Base-by-base conservation (phyloP, 1,284 basidiomycete genomes). In the Ganoderma meredithae region DNA sequence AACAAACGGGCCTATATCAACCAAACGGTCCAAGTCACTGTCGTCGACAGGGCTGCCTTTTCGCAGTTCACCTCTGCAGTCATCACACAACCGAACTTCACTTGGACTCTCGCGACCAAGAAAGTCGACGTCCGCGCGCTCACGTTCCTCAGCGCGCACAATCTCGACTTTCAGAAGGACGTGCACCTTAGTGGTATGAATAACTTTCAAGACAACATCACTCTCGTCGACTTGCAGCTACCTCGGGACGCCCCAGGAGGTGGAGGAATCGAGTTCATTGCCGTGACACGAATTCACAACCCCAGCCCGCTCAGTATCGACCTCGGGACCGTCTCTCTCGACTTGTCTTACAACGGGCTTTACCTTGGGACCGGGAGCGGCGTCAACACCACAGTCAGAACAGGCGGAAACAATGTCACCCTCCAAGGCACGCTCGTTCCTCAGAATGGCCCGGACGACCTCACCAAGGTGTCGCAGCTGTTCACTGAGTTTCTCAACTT, bases 401-500 rank as follows among this genome's bases (percentile, higher is more conserved):
- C 86, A 6, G 90, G 90, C 25, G 71, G 78, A 39, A 92, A 92
- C 76, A 83, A 84, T 60, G 87, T 95, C 73, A 86, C 85, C 1
- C 84, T 95, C 63, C 78, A 76, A 19, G 93, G 93, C 17, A 80
- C 83, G 19, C 82, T 95, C 55, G 74, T 90, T 22, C 86, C 83
- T 4, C 90, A 94, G 71, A 83, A 81, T 22, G 80, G 81, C 40
- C 70, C 83, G 17, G 78, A 81, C 13, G 82, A 85, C 36, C 84
- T 95, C 55, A 81, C 81, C 9, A 74, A 79, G 22, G 79, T 93
- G 62, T 91, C 90, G 3, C 76, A 86, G 67, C 81, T 95, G 53
- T 94, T 95, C 78, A 92, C 91, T 13, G 85, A 86, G 64, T 94
- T 92, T 78, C 82, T 95, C 73, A 94, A 94, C 74, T 85, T 89